Evolutionary conservation across 352 stramenopile genomes (phyloP).

Genomic region (Hyaloperonospora arabidopsidis): DNA sequence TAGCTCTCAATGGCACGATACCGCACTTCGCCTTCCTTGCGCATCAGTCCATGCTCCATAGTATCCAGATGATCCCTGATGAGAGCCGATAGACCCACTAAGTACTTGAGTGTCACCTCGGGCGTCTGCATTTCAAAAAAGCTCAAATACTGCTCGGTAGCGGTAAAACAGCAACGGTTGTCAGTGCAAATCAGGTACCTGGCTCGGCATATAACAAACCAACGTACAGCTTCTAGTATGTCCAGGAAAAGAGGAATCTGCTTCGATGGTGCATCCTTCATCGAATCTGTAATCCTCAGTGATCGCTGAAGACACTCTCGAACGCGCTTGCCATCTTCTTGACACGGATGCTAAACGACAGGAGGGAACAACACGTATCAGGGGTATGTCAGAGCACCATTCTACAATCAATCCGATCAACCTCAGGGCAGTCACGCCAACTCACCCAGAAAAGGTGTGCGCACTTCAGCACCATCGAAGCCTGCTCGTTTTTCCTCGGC

Average conservation of each 20-base stretch:
- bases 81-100: slow-evolving; percentile 72
- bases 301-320: slow-evolving; percentile 95
- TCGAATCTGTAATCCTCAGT: slow-evolving; percentile 92
- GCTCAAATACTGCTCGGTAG: slow-evolving; percentile 76
- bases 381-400: too few species aligned
- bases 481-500: slow-evolving; percentile 95
- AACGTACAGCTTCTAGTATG: slow-evolving; percentile 85
- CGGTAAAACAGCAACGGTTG: slow-evolving; percentile 1
- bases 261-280: slow-evolving; percentile 48
- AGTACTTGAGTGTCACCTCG: slow-evolving; percentile 62
- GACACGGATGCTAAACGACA: slow-evolving; percentile 42
- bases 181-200: neutral
- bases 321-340: slow-evolving; percentile 89
- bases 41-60: slow-evolving; percentile 63
- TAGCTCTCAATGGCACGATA: slow-evolving; percentile 80
- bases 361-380: neutral
- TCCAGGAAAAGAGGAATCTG: slow-evolving; percentile 95
- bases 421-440: slow-evolving; percentile 16
- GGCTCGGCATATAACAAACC: neutral
- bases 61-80: slow-evolving; percentile 92
- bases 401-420: neutral
- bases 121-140: slow-evolving; percentile 87
- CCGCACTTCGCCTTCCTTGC: slow-evolving; percentile 72
- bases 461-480: slow-evolving; percentile 89
- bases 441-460: slow-evolving; percentile 93